Evolutionary conservation across 805 yeast species (phyloP).

Genomic region (Alloascoidea hylecoeti): DNA sequence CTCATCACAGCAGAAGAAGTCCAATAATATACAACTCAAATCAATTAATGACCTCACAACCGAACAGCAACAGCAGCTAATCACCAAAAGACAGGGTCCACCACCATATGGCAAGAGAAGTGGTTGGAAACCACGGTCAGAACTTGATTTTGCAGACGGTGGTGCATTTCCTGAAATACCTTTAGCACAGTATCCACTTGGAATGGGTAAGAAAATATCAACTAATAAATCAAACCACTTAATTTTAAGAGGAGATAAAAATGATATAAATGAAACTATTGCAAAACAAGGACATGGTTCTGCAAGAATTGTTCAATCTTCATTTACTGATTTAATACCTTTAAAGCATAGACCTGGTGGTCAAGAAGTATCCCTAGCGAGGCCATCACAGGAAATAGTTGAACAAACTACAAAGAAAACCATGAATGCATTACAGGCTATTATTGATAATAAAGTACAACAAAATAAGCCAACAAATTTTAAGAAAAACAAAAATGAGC

Average conservation of each 20-base stretch:
- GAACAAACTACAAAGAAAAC: slow-evolving; percentile 39
- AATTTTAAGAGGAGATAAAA: too few species aligned
- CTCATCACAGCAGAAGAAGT: too few species aligned
- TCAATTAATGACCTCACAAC: too few species aligned
- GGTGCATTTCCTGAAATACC: slow-evolving; percentile 20
- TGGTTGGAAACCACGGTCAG: slow-evolving; percentile 14
- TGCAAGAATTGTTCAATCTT: slow-evolving; percentile 24
- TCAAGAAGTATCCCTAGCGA: slow-evolving; percentile 23
- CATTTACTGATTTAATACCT: slow-evolving; percentile 47
- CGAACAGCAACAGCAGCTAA: too few species aligned
- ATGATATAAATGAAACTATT: slow-evolving; percentile 16
- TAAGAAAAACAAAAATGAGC: slow-evolving; percentile 15
- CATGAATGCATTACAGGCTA: slow-evolving; percentile 32
- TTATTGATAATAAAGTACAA: slow-evolving; percentile 29
- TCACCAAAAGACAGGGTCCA: too few species aligned
- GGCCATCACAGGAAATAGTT: slow-evolving; percentile 32
- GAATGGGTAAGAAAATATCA: slow-evolving; percentile 13
- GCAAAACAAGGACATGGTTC: slow-evolving; percentile 18
- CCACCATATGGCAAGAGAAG: slow-evolving; percentile 13
- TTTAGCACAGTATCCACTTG: slow-evolving; percentile 18
- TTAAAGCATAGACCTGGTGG: slow-evolving; percentile 30
- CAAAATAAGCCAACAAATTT: slow-evolving; percentile 16
- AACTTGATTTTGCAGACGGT: slow-evolving; percentile 17
- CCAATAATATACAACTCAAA: too few species aligned
- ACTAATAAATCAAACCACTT: slow-evolving; percentile 2